A percentile compares a stretch with the other conserved stretches of the same genome.
These are phyloP conservation scores for Cercospora citrullina DNA, from an alignment of 2,329 filamentous ascomycete species.

Conservation along the genomic window DNA sequence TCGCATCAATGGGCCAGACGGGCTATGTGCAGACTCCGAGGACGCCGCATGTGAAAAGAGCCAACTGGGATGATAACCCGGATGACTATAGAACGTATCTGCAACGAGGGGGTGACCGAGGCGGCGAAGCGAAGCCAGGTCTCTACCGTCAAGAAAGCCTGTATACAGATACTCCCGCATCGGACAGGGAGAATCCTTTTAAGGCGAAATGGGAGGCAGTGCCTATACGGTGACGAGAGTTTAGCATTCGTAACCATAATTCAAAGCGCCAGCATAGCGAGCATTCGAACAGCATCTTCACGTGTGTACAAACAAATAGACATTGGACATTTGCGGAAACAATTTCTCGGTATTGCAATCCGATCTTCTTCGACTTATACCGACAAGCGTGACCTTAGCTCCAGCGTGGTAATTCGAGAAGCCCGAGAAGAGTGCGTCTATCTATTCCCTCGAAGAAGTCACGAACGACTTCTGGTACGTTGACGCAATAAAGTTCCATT, in stretches of 20 bases:
- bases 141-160: conserved; percentile 15
- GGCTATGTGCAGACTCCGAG: conserved; percentile 28
- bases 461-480: neutral
- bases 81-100: conserved; percentile 21
- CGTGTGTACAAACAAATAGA: neutral
- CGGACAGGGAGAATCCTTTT: conserved; percentile 25
- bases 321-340: neutral
- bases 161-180: conserved; percentile 27
- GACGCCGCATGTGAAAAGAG: conserved; percentile 19
- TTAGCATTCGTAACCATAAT: neutral
- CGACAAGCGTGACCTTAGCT: neutral
- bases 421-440: neutral
- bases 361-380: neutral
- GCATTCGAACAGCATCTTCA: neutral
- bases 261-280: neutral
- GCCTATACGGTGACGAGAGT: conserved; percentile 14
- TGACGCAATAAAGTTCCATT: neutral
- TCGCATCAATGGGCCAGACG: conserved; percentile 20
- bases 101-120: conserved; percentile 11
- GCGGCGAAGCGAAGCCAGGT: neutral
- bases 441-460: neutral
- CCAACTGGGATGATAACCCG: conserved; percentile 17
- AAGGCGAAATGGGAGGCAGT: conserved; percentile 29
- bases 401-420: neutral
- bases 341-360: neutral